phyloP scores from a whole-genome alignment of 345 rosid species.

The Salix viminalis region DNA sequence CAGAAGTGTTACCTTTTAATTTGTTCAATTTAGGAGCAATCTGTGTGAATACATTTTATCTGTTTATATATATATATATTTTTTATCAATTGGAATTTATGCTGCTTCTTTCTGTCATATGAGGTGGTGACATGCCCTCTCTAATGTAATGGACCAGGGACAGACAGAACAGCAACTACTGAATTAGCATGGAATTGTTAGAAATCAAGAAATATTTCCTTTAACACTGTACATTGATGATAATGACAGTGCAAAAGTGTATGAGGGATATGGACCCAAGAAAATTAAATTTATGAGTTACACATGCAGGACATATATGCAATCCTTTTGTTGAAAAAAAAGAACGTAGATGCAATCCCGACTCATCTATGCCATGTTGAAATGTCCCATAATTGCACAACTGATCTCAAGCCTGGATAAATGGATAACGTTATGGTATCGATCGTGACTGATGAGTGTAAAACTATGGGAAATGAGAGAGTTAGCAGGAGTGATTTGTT shows the following conservation, averaged over 20 bases:
- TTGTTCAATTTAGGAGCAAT: background rate
- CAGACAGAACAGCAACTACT: background rate
- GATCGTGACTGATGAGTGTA: background rate
- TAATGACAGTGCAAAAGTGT: background rate
- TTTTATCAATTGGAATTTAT: background rate
- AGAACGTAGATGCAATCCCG: no score
- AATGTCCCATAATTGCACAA: background rate
- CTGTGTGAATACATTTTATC: background rate
- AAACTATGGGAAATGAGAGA: background rate
- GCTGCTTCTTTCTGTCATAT: background rate
- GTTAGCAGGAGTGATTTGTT: background rate
- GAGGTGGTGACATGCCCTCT: background rate
- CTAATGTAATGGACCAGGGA: background rate
- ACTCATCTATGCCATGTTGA: background rate
- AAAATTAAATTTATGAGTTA: background rate
- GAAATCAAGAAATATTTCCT: background rate
- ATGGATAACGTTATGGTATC: no score
- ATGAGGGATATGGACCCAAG: background rate
- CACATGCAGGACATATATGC: background rate
- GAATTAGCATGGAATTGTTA: background rate
- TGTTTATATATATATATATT: background rate
- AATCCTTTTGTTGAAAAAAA: background rate
- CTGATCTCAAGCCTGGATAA: background rate
- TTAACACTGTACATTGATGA: background rate
- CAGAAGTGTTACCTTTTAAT: background rate